Conservation (phyloP, 2,329 filamentous ascomycete species). For the Lecanicillium sp. region DNA sequence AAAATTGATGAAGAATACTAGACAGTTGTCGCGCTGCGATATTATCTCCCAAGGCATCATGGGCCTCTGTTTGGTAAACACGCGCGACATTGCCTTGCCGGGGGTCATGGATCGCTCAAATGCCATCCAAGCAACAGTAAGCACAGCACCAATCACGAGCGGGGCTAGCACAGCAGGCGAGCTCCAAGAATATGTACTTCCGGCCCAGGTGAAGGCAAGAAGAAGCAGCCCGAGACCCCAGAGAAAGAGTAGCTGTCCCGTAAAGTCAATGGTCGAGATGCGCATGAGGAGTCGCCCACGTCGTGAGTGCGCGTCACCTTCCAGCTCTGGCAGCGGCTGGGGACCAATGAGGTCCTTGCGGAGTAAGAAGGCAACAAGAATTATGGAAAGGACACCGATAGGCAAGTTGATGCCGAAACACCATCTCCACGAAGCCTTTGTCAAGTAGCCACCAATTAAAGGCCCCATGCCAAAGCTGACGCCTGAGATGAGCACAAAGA, state of each 20-base stretch:
- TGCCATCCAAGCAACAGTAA: conserved; percentile 35
- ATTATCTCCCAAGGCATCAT: conserved; percentile 61
- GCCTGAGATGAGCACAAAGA: conserved; percentile 49
- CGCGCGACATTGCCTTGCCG: conserved; percentile 33
- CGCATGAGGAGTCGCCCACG: conserved; percentile 30
- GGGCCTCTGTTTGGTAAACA: conserved; percentile 45
- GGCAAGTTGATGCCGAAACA: conserved; percentile 58
- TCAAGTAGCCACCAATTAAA: conserved; percentile 49
- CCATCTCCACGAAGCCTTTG: conserved; percentile 55
- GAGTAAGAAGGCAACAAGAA: conserved; percentile 47
- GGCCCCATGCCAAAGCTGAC: conserved; percentile 50
- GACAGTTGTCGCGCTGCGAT: conserved; percentile 45
- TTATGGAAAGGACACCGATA: conserved; percentile 40
- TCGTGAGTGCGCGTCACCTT: conserved; percentile 24
- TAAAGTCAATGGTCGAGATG: conserved; percentile 45
- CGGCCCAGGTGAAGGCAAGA: conserved; percentile 48
- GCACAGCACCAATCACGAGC: conserved; percentile 35
- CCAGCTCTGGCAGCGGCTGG: conserved; percentile 37
- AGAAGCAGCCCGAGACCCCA: conserved; percentile 45
- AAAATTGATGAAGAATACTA: conserved; percentile 56
- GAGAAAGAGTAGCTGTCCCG: conserved; percentile 50
- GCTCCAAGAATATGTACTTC: conserved; percentile 44
- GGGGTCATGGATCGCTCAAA: conserved; percentile 50
- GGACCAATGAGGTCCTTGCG: conserved; percentile 50
- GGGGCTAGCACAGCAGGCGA: conserved; percentile 40